These are phyloP conservation scores for Porphyra umbilicalis DNA, from an alignment of 31 red algal species.

Conservation along the genomic window DNA sequence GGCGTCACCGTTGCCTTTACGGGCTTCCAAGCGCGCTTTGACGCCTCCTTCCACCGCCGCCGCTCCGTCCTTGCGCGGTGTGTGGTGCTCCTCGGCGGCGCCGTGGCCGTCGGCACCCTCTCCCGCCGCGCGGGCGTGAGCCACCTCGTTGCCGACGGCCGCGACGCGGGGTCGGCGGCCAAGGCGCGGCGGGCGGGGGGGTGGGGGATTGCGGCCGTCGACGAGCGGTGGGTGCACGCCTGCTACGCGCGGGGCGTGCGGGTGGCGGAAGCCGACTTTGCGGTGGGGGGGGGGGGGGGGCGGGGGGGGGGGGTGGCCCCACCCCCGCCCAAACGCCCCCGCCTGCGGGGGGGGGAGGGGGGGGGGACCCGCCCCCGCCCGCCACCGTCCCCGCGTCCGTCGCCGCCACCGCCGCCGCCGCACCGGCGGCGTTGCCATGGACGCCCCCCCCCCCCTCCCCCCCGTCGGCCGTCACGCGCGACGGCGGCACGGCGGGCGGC, in stretches of 20 bases:
- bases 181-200: neutral
- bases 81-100: neutral
- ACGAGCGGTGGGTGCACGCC: neutral
- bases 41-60: neutral
- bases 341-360: neutral
- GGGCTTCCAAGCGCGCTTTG: neutral
- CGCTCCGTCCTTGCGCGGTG: neutral
- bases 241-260: neutral
- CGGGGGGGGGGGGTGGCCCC: neutral
- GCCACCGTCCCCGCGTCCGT: neutral
- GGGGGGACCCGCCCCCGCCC: neutral
- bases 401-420: neutral
- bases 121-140: neutral
- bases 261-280: neutral
- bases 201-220: neutral
- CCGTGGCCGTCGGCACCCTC: neutral
- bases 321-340: neutral
- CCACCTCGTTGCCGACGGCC: neutral
- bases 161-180: neutral
- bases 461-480: neutral
- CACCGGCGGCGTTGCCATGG: neutral
- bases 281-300: neutral
- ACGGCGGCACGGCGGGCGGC: too few relatives aligned
- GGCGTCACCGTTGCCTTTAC: neutral
- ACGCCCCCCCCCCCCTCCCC: neutral